Conservation (phyloP, 805 yeast species). For the Wickerhamiella brachini region DNA sequence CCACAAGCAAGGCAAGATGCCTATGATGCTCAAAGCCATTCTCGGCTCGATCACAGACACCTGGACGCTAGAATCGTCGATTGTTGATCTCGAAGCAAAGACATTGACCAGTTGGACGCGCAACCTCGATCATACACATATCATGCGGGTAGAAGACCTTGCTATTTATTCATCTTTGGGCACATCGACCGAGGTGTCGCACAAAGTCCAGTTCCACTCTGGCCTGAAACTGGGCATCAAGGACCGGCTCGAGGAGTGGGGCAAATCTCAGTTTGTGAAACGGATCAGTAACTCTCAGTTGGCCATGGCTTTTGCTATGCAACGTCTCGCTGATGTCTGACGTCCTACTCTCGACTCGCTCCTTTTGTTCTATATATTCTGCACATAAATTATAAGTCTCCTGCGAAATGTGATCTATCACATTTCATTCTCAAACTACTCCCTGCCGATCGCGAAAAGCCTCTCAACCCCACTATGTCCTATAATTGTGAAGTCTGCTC, state of each 20-base stretch:
- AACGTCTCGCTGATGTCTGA: conserved; percentile 23
- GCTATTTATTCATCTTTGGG: conserved; percentile 34
- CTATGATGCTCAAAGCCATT: conserved; percentile 63
- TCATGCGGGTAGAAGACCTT: conserved; percentile 67
- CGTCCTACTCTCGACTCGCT: not conserved
- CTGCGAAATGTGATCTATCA: not conserved
- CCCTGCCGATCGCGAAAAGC: too few relatives aligned
- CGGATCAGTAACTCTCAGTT: conserved; percentile 51
- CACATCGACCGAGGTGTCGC: conserved; percentile 33
- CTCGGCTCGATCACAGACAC: conserved; percentile 55
- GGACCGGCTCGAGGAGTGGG: conserved; percentile 71
- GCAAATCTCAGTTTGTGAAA: conserved; percentile 52
- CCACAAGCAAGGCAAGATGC: conserved; percentile 67
- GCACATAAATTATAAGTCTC: not conserved
- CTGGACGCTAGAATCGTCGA: conserved; percentile 69
- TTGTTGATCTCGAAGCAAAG: conserved; percentile 47
- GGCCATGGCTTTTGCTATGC: conserved; percentile 73
- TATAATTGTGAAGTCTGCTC: not conserved
- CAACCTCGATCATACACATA: conserved; percentile 69
- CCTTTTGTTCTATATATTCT: not conserved
- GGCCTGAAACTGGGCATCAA: conserved; percentile 57
- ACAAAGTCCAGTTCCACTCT: conserved; percentile 43
- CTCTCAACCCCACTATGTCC: too few relatives aligned
- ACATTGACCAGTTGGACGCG: conserved; percentile 58
- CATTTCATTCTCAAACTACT: not conserved